These are phyloP conservation scores for Brassica cretica DNA, from an alignment of 345 rosid species.

Conservation along the genomic window DNA sequence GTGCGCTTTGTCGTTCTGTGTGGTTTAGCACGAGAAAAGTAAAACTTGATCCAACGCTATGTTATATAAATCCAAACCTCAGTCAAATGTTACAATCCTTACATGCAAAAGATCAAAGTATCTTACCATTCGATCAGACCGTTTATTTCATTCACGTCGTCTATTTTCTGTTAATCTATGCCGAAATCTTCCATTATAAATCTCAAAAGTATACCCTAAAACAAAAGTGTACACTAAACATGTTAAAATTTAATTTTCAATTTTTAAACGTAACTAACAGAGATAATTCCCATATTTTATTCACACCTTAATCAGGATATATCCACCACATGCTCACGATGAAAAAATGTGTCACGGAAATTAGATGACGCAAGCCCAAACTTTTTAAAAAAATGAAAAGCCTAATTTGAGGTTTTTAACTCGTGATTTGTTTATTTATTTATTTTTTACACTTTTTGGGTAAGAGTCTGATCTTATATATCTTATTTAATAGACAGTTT, in stretches of 20 bases:
- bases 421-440: too few species aligned
- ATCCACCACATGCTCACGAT: too few species aligned
- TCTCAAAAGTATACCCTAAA: not conserved
- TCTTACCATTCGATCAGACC: not conserved
- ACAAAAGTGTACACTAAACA: not conserved
- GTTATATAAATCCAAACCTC: not conserved
- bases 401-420: too few species aligned
- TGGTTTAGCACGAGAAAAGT: slow-evolving; percentile 9
- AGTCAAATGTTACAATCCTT: slow-evolving; percentile 21
- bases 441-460: too few species aligned
- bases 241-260: not conserved
- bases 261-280: not conserved
- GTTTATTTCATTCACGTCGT: not conserved
- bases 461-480: too few species aligned
- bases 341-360: too few species aligned
- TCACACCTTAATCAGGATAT: too few species aligned
- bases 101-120: slow-evolving; percentile 5
- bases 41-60: not conserved
- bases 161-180: not conserved
- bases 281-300: too few species aligned
- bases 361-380: too few species aligned
- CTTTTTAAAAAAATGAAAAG: too few species aligned
- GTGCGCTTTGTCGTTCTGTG: slow-evolving; percentile 13
- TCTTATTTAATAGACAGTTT: too few species aligned
- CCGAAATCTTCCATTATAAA: not conserved